These are phyloP conservation scores for Syzygium oleosum DNA, from an alignment of 345 rosid genomes.

Conservation along the genomic window DNA sequence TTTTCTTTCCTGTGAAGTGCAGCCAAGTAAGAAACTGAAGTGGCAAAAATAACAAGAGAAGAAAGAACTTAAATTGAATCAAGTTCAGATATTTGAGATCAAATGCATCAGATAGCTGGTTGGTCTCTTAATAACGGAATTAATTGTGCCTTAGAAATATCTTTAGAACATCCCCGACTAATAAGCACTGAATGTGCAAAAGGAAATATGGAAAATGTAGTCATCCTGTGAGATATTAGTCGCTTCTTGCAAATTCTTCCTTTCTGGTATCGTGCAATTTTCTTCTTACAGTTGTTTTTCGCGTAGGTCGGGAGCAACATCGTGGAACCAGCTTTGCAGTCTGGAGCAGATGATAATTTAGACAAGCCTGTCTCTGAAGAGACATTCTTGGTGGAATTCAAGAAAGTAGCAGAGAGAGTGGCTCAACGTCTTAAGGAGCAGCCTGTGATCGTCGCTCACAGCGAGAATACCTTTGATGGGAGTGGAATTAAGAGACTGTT, in stretches of 20 bases:
- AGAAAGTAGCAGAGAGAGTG: conserved; percentile 48
- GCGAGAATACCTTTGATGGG: conserved; percentile 83
- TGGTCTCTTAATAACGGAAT: not conserved
- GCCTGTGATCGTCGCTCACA: conserved; percentile 92
- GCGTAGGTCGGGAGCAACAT: conserved; percentile 64
- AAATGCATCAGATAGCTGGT: not conserved
- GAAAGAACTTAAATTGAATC: not conserved
- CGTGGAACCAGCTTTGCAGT: conserved; percentile 56
- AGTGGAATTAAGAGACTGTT: conserved; percentile 64
- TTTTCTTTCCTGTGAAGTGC: not conserved
- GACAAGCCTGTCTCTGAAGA: conserved; percentile 42
- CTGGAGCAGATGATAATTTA: conserved; percentile 20
- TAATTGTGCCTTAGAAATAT: not conserved
- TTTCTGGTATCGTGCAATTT: not conserved
- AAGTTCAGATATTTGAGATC: not conserved
- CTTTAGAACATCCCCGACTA: not conserved
- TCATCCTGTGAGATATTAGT: not conserved
- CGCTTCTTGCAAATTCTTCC: not conserved
- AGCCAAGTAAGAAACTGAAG: not conserved
- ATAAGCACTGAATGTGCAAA: not conserved
- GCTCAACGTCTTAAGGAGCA: conserved; percentile 80
- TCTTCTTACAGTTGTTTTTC: not conserved
- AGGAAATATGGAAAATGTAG: not conserved
- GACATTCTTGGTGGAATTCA: conserved; percentile 55
- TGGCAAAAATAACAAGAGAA: not conserved